Evolutionary conservation across 495 filamentous ascomycete genomes (phyloP).

Genomic region (Tetracladium marchalianum): DNA sequence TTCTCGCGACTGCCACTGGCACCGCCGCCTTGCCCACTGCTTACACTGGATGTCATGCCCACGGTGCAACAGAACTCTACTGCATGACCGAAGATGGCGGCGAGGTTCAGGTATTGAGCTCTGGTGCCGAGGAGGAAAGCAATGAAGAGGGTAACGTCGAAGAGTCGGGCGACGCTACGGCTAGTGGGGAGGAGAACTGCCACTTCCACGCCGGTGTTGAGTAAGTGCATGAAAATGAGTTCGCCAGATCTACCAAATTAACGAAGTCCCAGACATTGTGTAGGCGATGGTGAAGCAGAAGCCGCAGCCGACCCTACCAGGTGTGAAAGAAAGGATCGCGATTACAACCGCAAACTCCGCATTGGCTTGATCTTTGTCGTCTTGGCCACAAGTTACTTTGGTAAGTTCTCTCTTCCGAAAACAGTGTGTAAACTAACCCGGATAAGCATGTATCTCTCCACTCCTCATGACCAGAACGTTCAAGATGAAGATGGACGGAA

Average conservation of each 20-base stretch:
- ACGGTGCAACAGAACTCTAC: conserved; percentile 33
- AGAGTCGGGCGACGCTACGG: conserved; percentile 17
- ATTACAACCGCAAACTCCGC: conserved; percentile 50
- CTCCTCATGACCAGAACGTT: not conserved
- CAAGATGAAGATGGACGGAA: not conserved
- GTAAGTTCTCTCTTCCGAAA: not conserved
- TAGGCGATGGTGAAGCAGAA: conserved; percentile 28
- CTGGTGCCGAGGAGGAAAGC: not conserved
- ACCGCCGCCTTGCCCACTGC: conserved; percentile 32
- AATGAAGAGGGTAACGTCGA: conserved; percentile 10
- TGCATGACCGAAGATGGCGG: conserved; percentile 39
- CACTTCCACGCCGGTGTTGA: conserved; percentile 62
- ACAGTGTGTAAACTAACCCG: not conserved
- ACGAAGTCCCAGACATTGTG: conserved; percentile 33
- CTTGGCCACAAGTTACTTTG: conserved; percentile 35
- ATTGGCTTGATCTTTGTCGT: conserved; percentile 54
- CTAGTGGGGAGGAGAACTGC: conserved; percentile 30
- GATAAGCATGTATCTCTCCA: conserved; percentile 3
- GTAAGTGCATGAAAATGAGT: conserved; percentile 23
- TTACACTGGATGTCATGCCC: conserved; percentile 43
- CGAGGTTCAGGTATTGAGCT: conserved; percentile 24
- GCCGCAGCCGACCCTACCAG: conserved; percentile 11
- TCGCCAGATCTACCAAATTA: not conserved
- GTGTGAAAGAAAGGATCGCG: conserved; percentile 35
- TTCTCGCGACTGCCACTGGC: conserved; percentile 30